Conservation (phyloP, 257 asterid species). For the Fraxinus pennsylvanica region DNA sequence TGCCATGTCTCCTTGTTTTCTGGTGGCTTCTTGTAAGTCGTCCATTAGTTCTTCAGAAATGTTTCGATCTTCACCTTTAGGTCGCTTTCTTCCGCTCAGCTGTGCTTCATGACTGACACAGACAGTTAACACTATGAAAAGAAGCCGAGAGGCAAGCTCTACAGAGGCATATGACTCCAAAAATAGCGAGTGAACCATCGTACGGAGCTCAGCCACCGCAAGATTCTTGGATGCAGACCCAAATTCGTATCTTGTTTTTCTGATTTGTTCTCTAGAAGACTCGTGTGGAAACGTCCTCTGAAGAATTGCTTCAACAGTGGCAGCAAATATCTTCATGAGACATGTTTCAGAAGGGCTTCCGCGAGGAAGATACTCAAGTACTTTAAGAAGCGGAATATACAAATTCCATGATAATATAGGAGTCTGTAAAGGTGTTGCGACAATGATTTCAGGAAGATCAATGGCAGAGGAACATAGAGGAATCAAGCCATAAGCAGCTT, state of each 20-base stretch:
- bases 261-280: conserved; percentile 73
- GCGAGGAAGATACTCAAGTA: conserved; percentile 96
- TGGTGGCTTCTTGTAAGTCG: conserved; percentile 38
- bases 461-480: conserved; percentile 93
- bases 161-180: conserved; percentile 85
- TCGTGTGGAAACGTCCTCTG: conserved; percentile 93
- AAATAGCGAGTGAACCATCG: conserved; percentile 93
- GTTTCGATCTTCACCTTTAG: conserved; percentile 53
- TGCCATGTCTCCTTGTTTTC: conserved; percentile 44
- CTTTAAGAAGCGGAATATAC: conserved; percentile 93
- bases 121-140: conserved; percentile 89
- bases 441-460: conserved; percentile 95
- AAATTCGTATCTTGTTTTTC: conserved; percentile 70
- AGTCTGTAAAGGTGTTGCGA: conserved; percentile 93
- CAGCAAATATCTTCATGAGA: conserved; percentile 97
- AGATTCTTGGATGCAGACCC: conserved; percentile 95
- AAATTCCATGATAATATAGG: conserved; percentile 92
- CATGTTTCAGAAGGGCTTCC: conserved; percentile 98
- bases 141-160: conserved; percentile 96
- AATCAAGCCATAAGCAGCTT: conserved; percentile 98
- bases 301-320: conserved; percentile 94
- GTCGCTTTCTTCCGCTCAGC: conserved; percentile 68
- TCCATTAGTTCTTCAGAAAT: conserved; percentile 44
- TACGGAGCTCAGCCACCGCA: conserved; percentile 93
- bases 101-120: conserved; percentile 96